These are phyloP conservation scores for Pythium chondricola DNA, from an alignment of 352 stramenopile species.

Conservation along the genomic window DNA sequence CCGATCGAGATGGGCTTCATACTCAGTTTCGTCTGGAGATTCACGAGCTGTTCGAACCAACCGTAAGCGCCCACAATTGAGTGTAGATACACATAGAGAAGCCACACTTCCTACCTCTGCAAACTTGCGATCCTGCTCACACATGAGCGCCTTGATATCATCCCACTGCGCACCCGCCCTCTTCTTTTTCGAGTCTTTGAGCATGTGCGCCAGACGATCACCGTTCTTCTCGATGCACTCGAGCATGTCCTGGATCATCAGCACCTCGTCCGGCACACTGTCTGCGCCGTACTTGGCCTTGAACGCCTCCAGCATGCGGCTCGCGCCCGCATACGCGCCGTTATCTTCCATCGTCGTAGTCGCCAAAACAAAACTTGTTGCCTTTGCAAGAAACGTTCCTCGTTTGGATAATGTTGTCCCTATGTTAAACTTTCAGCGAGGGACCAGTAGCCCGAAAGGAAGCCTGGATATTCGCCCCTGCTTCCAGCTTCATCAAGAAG, in stretches of 20 bases:
- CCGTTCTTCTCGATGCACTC: slow-evolving; percentile 67
- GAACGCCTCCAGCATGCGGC: slow-evolving; percentile 12
- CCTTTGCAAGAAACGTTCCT: no score
- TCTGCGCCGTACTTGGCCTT: slow-evolving; percentile 5
- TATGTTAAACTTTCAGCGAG: neutral
- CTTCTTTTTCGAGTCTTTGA: slow-evolving; percentile 30
- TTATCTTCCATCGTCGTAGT: neutral
- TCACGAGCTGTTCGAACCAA: no score
- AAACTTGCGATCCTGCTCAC: slow-evolving; percentile 40
- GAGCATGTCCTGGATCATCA: slow-evolving; percentile 53
- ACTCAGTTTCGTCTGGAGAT: no score
- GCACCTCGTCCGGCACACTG: slow-evolving; percentile 37
- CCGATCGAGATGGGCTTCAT: no score
- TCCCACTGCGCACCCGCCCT: slow-evolving; percentile 5
- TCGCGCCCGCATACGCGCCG: slow-evolving; percentile 6
- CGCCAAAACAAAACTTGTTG: no score
- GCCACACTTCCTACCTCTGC: no score
- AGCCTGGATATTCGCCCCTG: neutral
- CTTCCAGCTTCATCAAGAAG: neutral
- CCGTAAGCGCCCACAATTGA: no score
- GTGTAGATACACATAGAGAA: no score
- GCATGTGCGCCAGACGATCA: slow-evolving; percentile 50
- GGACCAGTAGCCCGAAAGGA: neutral
- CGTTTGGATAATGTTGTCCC: no score
- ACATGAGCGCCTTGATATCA: slow-evolving; percentile 42